phyloP scores from a whole-genome alignment of 208 protist genomes.

The Trypanosoma cruzi region DNA sequence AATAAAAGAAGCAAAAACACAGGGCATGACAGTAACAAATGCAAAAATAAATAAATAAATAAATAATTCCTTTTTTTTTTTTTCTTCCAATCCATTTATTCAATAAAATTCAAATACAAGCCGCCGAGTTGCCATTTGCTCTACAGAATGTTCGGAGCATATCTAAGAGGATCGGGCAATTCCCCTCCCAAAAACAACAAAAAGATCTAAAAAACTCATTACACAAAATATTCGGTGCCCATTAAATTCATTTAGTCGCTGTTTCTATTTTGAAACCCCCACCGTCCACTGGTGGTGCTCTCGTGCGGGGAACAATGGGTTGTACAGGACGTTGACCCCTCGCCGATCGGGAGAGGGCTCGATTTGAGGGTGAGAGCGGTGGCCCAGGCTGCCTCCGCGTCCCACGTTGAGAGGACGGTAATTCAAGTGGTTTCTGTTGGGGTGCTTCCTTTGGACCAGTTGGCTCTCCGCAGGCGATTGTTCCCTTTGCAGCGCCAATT shows the following conservation, averaged over 20 bases:
- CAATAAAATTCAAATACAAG: too few relatives aligned
- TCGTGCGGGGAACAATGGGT: conserved; percentile 22
- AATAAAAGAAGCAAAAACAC: background rate
- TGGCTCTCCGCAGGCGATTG: background rate
- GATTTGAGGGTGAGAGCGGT: conserved; percentile 19
- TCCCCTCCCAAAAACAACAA: too few relatives aligned
- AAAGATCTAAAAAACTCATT: too few relatives aligned
- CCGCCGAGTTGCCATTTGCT: too few relatives aligned
- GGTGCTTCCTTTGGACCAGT: background rate
- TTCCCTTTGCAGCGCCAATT: background rate
- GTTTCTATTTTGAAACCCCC: background rate
- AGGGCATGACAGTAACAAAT: background rate
- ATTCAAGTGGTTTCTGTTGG: background rate
- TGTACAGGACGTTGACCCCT: background rate
- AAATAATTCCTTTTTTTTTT: too few relatives aligned
- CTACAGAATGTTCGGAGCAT: too few relatives aligned
- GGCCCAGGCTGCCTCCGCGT: background rate
- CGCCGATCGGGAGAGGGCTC: conserved; percentile 9
- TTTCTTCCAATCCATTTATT: too few relatives aligned
- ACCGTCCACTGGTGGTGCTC: background rate
- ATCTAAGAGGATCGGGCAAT: too few relatives aligned
- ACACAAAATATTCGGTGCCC: background rate
- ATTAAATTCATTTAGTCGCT: background rate
- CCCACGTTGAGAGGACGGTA: background rate
- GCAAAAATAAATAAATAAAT: background rate